A percentile compares a stretch with the other conserved stretches of the same genome.
Evolutionary conservation across 495 filamentous ascomycete species (phyloP).

Genomic region (Astrocystis sublimbata): DNA sequence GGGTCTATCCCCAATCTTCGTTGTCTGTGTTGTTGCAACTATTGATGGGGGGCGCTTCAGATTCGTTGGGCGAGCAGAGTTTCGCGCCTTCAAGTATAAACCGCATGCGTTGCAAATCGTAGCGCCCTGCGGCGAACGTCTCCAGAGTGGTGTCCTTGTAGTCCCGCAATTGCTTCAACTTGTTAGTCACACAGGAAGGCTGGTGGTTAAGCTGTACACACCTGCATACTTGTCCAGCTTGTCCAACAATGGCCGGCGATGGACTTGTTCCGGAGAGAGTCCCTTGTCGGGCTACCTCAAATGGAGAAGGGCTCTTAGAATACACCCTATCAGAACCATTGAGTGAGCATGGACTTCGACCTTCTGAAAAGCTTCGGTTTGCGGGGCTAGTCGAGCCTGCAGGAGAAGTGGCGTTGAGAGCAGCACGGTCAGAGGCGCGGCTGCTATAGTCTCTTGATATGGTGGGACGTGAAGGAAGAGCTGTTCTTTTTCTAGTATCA

Average conservation of each 20-base stretch:
- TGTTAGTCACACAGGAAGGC: background rate
- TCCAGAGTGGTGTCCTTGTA: slow-evolving; percentile 90
- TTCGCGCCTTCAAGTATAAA: slow-evolving; percentile 89
- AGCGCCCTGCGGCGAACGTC: slow-evolving; percentile 85
- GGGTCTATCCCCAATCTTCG: slow-evolving; percentile 37
- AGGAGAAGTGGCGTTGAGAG: slow-evolving; percentile 24
- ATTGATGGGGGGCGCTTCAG: slow-evolving; percentile 66
- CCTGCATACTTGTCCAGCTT: slow-evolving; percentile 58
- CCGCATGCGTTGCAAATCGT: slow-evolving; percentile 99
- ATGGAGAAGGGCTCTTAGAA: slow-evolving; percentile 36
- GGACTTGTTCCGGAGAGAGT: slow-evolving; percentile 19
- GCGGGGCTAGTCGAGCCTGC: slow-evolving; percentile 30
- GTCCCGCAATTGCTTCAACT: slow-evolving; percentile 84
- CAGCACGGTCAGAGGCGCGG: slow-evolving; percentile 27
- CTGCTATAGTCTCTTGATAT: slow-evolving; percentile 28
- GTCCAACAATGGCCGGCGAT: slow-evolving; percentile 25
- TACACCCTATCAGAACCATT: slow-evolving; percentile 32
- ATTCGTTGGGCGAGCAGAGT: slow-evolving; percentile 84
- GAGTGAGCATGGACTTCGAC: slow-evolving; percentile 30
- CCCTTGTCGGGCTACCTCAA: slow-evolving; percentile 29
- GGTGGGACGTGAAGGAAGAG: slow-evolving; percentile 32
- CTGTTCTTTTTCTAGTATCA: slow-evolving; percentile 27
- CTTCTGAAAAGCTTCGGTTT: slow-evolving; percentile 30
- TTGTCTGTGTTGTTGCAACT: slow-evolving; percentile 42
- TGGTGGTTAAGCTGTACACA: slow-evolving; percentile 26